Base-by-base conservation (phyloP, 257 asterid species). In the Avicennia marina region DNA sequence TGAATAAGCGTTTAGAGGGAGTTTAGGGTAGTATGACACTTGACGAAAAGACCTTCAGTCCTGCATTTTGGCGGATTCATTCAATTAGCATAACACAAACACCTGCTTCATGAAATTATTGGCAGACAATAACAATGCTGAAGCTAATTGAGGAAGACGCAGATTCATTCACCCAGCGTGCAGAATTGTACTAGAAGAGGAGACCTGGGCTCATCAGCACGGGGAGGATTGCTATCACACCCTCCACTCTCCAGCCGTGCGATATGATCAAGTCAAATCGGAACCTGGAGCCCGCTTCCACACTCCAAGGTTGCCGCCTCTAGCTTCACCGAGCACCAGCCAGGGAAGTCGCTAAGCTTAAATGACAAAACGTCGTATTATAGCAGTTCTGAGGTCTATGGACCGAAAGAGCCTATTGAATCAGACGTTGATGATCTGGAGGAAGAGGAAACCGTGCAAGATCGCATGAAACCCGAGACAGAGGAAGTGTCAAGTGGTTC, bases 391-490 rank as follows among this genome's bases (percentile, higher is more conserved):
- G 86, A 78, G 62, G 65, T 43, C 44, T 73, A 59, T 58, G 81
- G 68, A n/a, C 72, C 64, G 27, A 54, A 66, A 47, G 82, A 70
- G 54, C 59, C 58, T 6, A 72, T 71, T 19, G 75, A 73, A 22
- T 82, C 89, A 2, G 86, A 82, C 50, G 72, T 82, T 33, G 90
- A 82, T 22, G 86, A 78, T 56, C 83, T 83, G 34, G 84, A 81
- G 17, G 68, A 59, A 27, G 78, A 58, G 24, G 80, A 69, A 22
- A 58, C 22, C 20, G 40, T 41, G 9, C 64, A 29, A 34, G 58
- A 29, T 20, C 36, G 19, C 0, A 17, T 36, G 13, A 58, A 49
- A 53, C 32, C 38, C 1, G 66, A 57, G 38, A 56, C 49, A 15
- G 56, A 47, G 22, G 71, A 61, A 27, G 68, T 41, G 54, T 40